Percentiles rank a stretch among this genome's conserved stretches.
These are phyloP conservation scores for Phytophthora chlamydospora DNA, from an alignment of 352 stramenopile genomes.

Conservation along the genomic window DNA sequence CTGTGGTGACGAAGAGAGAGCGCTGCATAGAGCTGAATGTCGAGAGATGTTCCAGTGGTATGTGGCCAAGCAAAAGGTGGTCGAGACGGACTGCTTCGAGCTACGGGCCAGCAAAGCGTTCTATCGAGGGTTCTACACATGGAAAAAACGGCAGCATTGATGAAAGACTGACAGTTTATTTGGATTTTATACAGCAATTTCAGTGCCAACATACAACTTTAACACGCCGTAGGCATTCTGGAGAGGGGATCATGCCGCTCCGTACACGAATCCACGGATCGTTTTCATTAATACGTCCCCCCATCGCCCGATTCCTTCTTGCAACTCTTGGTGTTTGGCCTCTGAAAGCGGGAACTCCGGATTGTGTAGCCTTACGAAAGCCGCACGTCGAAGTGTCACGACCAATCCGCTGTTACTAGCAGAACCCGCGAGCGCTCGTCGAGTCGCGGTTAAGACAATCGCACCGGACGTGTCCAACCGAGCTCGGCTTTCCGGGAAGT, in stretches of 20 bases:
- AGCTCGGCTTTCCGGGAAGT: slow-evolving; percentile 15
- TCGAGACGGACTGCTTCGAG: slow-evolving; percentile 67
- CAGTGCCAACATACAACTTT: too few relatives aligned
- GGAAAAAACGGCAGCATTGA: too few relatives aligned
- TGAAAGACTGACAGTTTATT: too few relatives aligned
- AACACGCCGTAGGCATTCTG: too few relatives aligned
- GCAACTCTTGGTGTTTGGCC: slow-evolving; percentile 20
- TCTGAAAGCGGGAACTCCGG: slow-evolving; percentile 27
- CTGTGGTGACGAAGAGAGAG: slow-evolving; percentile 29
- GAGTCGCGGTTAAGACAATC: slow-evolving; percentile 21
- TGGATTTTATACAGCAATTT: too few relatives aligned
- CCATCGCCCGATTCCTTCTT: slow-evolving; percentile 32
- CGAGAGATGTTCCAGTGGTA: slow-evolving; percentile 66
- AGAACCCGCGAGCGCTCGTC: not conserved
- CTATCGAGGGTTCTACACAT: too few relatives aligned
- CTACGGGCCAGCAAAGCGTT: too few relatives aligned
- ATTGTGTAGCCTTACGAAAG: slow-evolving; percentile 2
- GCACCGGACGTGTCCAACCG: slow-evolving; percentile 28
- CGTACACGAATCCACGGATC: slow-evolving; percentile 36
- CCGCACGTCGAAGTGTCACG: too few relatives aligned
- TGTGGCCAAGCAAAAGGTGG: slow-evolving; percentile 31
- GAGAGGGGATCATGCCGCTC: too few relatives aligned
- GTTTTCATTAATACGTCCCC: slow-evolving; percentile 38
- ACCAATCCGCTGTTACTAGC: too few relatives aligned
- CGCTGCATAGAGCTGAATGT: slow-evolving; percentile 22